These are phyloP conservation scores for Lasiosphaeriaceae sp. DNA, from an alignment of 495 filamentous ascomycete genomes.

Conservation along the genomic window DNA sequence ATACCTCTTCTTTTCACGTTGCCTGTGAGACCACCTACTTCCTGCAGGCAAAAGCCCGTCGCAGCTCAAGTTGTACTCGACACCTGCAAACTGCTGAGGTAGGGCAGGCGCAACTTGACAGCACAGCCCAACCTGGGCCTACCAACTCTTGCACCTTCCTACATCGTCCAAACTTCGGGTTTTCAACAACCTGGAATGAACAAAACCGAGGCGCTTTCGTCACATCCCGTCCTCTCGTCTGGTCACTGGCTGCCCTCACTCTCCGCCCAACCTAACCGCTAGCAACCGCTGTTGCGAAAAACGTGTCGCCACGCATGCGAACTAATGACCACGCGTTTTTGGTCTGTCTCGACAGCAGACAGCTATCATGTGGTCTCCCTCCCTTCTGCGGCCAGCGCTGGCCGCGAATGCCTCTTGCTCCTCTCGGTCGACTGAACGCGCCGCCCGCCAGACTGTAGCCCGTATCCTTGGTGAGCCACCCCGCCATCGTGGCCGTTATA, in stretches of 20 bases:
- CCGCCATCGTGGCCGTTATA: background rate
- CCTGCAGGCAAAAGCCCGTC: background rate
- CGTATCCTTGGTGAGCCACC: conserved; percentile 19
- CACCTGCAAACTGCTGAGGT: background rate
- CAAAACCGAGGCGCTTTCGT: background rate
- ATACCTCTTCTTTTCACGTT: background rate
- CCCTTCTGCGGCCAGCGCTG: conserved; percentile 21
- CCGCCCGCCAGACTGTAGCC: conserved; percentile 5
- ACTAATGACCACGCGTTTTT: conserved; percentile 18
- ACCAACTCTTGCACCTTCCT: background rate
- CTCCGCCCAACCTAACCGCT: background rate
- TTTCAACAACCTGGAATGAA: background rate
- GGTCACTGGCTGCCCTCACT: background rate
- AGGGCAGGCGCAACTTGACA: conserved; percentile 2
- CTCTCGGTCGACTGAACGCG: conserved; percentile 12
- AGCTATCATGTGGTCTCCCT: conserved; percentile 20
- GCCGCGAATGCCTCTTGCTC: conserved; percentile 19
- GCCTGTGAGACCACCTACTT: background rate
- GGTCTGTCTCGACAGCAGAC: conserved; percentile 22
- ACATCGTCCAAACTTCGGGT: background rate
- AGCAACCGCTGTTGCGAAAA: background rate
- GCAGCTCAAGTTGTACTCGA: conserved; percentile 1
- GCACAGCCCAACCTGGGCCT: conserved; percentile 3
- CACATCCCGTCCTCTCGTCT: background rate
- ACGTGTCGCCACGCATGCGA: conserved; percentile 10